Evolutionary conservation across 2,329 filamentous ascomycete species (phyloP), one percentile per base, ranked within the genome.

Genomic region (Sclerotinia borealis): DNA sequence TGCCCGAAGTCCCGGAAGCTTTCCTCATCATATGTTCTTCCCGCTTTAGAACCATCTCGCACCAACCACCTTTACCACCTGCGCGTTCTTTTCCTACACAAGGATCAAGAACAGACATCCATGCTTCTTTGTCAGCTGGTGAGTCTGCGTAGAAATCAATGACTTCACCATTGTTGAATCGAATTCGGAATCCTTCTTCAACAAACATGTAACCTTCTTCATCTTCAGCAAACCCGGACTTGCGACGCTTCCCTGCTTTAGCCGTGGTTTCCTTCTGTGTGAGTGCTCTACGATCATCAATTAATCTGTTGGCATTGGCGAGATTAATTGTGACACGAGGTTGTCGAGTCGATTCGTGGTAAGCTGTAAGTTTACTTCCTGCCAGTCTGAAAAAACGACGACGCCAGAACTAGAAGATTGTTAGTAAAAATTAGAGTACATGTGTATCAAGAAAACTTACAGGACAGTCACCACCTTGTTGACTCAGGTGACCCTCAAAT

Each of bases 191-290:
- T 3, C 95, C 95, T 75, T 99, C 95, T 76, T 99, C 95, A 60
- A 99, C 93, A 75, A 99, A 99, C 90, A 97, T 96, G 80, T 99
- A 99, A 48, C 95, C 95, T 75, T 99, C 95, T 77, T 99, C 95
- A 69, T 99, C 95, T 76, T 98, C 95, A 1, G 93, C 93, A 76
- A 99, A 99, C 13, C 91, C 95, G 39, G 93, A 97, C 76, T 96
- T 92, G 63, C 95, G 89, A 49, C 95, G 89, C 70, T 86, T 88
- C 63, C 92, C 91, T 67, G 84, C 85, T 74, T 87, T 90, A 63
- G 88, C 89, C 17, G 83, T 87, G 0, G 88, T 91, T 73, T 96
- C 91, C 69, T 91, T 92, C 72, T 96, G 90, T 8, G 88, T 91
- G 54, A 99, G 81, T 25, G 90, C 83, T 25, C 87, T 87, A 63